Evolutionary conservation across 2,329 filamentous ascomycete species (phyloP).

Genomic region (Cladosporium velox): DNA sequence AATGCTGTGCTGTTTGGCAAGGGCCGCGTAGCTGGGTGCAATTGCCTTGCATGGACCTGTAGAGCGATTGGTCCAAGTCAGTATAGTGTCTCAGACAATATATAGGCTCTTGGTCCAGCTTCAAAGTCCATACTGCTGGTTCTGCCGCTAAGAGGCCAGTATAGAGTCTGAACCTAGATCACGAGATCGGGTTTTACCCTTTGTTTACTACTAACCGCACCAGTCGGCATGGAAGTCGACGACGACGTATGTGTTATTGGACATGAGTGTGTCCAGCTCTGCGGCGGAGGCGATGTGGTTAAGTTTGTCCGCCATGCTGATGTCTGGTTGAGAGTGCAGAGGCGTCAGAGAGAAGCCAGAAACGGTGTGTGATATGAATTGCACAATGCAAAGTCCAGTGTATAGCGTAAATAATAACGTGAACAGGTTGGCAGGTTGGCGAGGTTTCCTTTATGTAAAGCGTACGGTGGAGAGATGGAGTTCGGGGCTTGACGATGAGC

Average conservation of each 20-base stretch:
- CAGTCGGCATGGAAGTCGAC: conserved; percentile 86
- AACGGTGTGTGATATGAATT: conserved; percentile 1
- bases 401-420: background rate
- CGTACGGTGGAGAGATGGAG: conserved; percentile 6
- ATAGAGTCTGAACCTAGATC: too few relatives aligned
- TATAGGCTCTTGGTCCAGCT: too few relatives aligned
- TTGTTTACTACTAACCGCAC: conserved; percentile 61
- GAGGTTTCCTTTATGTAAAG: background rate
- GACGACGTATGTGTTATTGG: conserved; percentile 43
- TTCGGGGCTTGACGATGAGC: conserved; percentile 15
- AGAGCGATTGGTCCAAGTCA: too few relatives aligned
- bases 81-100: too few relatives aligned
- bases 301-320: conserved; percentile 14
- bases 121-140: too few relatives aligned
- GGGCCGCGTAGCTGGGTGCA: conserved; percentile 70
- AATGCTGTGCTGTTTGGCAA: conserved; percentile 15
- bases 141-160: too few relatives aligned
- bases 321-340: conserved; percentile 9
- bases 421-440: background rate
- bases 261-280: conserved; percentile 11
- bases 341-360: background rate
- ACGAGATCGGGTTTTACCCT: too few relatives aligned
- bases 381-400: conserved; percentile 7
- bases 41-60: conserved; percentile 79
- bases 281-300: conserved; percentile 12